phyloP scores from a whole-genome alignment of 257 asterid genomes.

The Przewalskia tangutica region DNA sequence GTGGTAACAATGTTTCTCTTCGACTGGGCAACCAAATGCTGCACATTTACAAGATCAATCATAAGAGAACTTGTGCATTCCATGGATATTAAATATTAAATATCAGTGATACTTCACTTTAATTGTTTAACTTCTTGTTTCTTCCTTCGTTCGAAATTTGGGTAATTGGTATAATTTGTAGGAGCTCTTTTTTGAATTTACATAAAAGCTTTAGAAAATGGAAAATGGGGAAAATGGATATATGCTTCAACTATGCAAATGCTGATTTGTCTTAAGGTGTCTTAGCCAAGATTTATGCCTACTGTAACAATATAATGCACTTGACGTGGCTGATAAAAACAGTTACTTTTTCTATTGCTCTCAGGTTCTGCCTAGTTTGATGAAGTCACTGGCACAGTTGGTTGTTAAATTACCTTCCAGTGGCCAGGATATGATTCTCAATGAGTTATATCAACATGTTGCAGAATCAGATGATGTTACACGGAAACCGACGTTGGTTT shows the following conservation, averaged over 20 bases:
- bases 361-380: slow-evolving; percentile 67
- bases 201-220: neutral
- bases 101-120: neutral
- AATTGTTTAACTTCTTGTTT: neutral
- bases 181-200: neutral
- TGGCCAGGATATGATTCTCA: slow-evolving; percentile 44
- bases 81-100: neutral
- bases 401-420: slow-evolving; percentile 32
- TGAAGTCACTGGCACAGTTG: slow-evolving; percentile 59
- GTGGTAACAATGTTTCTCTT: neutral
- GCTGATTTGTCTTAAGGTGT: neutral
- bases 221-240: neutral
- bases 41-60: neutral
- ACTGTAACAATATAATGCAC: neutral
- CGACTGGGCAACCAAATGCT: neutral
- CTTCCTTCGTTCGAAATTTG: neutral
- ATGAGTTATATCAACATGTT: slow-evolving; percentile 55
- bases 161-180: neutral
- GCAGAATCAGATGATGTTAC: slow-evolving; percentile 81
- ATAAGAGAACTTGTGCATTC: neutral
- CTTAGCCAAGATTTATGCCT: neutral
- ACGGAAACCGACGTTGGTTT: slow-evolving; percentile 63
- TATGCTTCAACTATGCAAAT: neutral
- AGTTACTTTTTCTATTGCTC: neutral
- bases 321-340: neutral